Conservation (phyloP, 768 basidiomycete genomes). For the Paxillus ammoniavirescens region DNA sequence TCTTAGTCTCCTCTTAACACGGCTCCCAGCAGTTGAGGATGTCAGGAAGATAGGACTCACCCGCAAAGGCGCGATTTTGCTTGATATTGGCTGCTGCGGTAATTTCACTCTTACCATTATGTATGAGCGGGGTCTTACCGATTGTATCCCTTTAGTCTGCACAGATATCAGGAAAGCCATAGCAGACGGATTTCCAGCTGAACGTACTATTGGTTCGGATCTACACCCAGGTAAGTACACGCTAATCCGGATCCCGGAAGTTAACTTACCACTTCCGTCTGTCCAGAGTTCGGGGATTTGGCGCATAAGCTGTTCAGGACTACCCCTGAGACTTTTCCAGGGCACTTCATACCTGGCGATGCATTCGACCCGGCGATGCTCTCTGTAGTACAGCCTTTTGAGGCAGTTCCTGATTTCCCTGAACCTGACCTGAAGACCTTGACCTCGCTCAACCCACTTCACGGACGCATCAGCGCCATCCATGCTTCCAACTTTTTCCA, state of each 20-base stretch:
- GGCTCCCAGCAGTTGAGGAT: not conserved
- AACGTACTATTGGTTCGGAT: conserved; percentile 35
- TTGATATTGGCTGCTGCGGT: conserved; percentile 44
- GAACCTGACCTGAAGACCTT: conserved; percentile 31
- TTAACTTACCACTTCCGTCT: not conserved
- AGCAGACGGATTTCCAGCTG: conserved; percentile 38
- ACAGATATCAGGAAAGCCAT: conserved; percentile 35
- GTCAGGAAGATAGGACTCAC: conserved; percentile 31
- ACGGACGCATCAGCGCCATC: conserved; percentile 45
- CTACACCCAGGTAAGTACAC: conserved; percentile 27
- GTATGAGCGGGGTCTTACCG: not conserved
- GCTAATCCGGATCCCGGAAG: not conserved
- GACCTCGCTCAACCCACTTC: conserved; percentile 43
- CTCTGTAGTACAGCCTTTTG: conserved; percentile 27
- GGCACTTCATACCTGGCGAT: conserved; percentile 52
- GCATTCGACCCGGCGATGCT: conserved; percentile 46
- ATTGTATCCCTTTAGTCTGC: not conserved
- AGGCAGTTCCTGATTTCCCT: conserved; percentile 14
- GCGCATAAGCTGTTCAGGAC: conserved; percentile 59
- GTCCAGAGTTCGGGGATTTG: conserved; percentile 49
- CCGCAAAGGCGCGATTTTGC: conserved; percentile 34
- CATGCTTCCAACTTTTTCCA: conserved; percentile 46
- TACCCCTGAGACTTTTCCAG: conserved; percentile 49
- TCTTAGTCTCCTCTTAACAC: not conserved
- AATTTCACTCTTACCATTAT: conserved; percentile 6